Evolutionary conservation across 441 rosid species (phyloP), one percentile per base, ranked within the genome.

Genomic region (Populus trichocarpa): DNA sequence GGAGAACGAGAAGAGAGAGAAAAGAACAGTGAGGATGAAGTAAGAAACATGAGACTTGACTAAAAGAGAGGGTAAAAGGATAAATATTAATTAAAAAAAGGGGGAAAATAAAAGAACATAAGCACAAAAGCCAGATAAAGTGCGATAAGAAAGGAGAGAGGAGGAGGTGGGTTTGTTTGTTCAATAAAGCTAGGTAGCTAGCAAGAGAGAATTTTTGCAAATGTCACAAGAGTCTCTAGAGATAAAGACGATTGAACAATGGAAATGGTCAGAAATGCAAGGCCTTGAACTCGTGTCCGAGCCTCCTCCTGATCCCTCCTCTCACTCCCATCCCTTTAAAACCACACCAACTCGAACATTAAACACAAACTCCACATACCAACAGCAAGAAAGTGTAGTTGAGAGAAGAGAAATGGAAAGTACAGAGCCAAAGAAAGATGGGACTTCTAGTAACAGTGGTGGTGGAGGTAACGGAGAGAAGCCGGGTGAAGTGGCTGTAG

Each of bases 261-360:
- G 98, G 98, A 92, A 89, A 86, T 96, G 98, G 96, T 90, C 97
- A 26, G 97, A 94, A 91, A 92, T 96, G 96, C 98, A 94, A 92
- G 98, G 98, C 64, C 95, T 94, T 84, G 99, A 96, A 84, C 98
- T 94, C 78, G 82, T 89, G 42, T 81, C 97, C 70, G 70, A 85
- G 76, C 74, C 87, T 32, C 67, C 88, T 79, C 40, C 87, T 82
- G 66, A 63, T 63, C 66, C 75, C 73, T 66, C 69, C 69, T 75
- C 75, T 75, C 30, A 63, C 33, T 79, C 88, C 70, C 79, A 77
- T 78, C 81, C 86, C 84, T 85, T 36, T 42, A 84, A 73, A 72
- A 78, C 82, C 81, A 80, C 85, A 10, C 70, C 81, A 30, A 65
- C 81, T 63, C 74, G 65, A 59, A 18, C 86, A 63, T 40, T 28